These are phyloP conservation scores for Coniferiporia weirii DNA, from an alignment of 1,284 basidiomycete genomes.

Conservation along the genomic window DNA sequence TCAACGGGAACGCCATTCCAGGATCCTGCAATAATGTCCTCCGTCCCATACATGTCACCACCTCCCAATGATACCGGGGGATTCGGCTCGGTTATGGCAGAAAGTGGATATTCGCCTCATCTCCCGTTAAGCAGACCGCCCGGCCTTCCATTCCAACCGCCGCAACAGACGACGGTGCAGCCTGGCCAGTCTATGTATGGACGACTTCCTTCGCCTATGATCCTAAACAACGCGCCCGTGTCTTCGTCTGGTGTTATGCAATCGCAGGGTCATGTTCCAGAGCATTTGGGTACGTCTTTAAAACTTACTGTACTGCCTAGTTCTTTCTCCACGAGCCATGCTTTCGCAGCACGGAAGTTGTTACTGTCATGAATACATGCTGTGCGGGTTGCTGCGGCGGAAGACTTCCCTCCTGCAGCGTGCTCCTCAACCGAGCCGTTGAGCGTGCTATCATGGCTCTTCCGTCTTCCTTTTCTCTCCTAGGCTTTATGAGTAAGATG, in stretches of 20 bases:
- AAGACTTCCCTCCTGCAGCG: not conserved
- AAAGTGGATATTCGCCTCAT: conserved; percentile 18
- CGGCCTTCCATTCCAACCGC: conserved; percentile 11
- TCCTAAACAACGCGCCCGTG: not conserved
- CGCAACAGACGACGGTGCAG: conserved; percentile 4
- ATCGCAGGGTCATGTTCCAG: conserved; percentile 6
- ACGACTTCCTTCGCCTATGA: conserved; percentile 3
- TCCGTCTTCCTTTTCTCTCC: not conserved
- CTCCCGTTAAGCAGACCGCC: conserved; percentile 12
- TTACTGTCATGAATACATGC: conserved; percentile 11
- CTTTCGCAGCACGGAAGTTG: conserved; percentile 60
- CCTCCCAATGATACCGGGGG: conserved; percentile 16
- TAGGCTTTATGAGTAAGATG: conserved; percentile 1
- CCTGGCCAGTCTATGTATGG: not conserved
- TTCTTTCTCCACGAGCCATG: conserved; percentile 43
- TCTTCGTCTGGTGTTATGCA: conserved; percentile 4
- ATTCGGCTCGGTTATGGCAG: conserved; percentile 6
- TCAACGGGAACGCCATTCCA: conserved; percentile 47
- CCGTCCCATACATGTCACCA: conserved; percentile 31
- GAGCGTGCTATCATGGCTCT: not conserved
- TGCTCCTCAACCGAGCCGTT: not conserved
- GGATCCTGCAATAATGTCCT: conserved; percentile 79
- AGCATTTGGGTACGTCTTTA: conserved; percentile 14
- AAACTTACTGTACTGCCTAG: conserved; percentile 1
- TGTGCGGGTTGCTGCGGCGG: not conserved